Conservation (phyloP, 2,329 filamentous ascomycete genomes). For the Colletotrichum lentis region DNA sequence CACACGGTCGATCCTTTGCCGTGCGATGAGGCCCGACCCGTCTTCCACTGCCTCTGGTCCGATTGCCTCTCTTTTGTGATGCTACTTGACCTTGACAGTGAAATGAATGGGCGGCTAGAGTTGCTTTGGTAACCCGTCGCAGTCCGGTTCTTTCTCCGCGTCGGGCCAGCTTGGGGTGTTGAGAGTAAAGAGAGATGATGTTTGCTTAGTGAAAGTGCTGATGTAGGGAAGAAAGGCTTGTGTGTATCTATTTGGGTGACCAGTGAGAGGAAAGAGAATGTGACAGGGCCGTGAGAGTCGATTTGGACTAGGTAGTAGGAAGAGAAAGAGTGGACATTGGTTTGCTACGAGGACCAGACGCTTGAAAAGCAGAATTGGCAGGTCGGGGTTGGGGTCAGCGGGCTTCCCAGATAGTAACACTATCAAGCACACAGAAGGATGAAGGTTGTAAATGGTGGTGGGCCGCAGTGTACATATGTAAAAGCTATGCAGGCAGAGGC, state of each 20-base stretch:
- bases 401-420: constrained; percentile 38
- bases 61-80: background rate
- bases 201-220: constrained; percentile 4
- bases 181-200: constrained; percentile 23
- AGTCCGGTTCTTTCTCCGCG: background rate
- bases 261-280: constrained; percentile 26
- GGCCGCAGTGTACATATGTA: constrained; percentile 38
- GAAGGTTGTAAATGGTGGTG: constrained; percentile 32
- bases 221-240: constrained; percentile 18
- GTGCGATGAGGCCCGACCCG: constrained; percentile 17
- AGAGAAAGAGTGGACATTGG: constrained; percentile 23
- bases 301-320: constrained; percentile 34
- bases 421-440: constrained; percentile 26
- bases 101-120: background rate
- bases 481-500: constrained; percentile 30
- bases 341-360: constrained; percentile 39
- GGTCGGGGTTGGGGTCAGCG: constrained; percentile 33
- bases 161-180: background rate
- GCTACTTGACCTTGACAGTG: background rate
- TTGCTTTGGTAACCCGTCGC: background rate
- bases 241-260: constrained; percentile 19
- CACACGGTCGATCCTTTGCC: constrained; percentile 29
- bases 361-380: constrained; percentile 30
- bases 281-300: constrained; percentile 23
- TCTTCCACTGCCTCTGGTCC: constrained; percentile 7